Base-by-base conservation (phyloP, 345 rosid species). In the Pistacia integerrima region DNA sequence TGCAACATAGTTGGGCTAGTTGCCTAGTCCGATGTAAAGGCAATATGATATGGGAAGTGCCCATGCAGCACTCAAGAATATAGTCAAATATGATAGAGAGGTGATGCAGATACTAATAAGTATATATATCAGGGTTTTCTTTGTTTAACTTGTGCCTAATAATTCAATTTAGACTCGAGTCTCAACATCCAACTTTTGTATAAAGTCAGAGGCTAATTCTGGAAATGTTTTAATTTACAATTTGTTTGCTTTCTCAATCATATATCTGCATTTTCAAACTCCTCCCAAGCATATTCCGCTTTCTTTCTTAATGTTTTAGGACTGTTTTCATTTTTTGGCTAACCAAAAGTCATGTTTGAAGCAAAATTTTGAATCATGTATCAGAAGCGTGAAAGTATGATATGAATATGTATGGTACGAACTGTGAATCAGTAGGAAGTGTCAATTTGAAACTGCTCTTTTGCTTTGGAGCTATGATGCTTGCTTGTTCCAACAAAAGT, bases 391-490 rank as follows among this genome's bases (percentile, higher is more conserved):
- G 73, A 52, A 69, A 76, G 74, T 76, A 17, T 76, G 66, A 68
- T n/a, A 18, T 22, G 28, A n/a, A 68, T 18, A 25, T 57, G 30
- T 65, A 28, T 59, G 58, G 59, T 57, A 30, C 60, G 33, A 36
- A 54, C 41, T 78, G 30, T 76, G 18, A 72, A 76, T 69, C 64
- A 35, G 56, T 44, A 61, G 25, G 36, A 70, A 64, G 20, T 81
- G 65, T 63, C 38, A 49, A 54, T 69, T 41, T 70, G 49, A 46
- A 41, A 68, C 72, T 56, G 73, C 44, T 64, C 48, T 69, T 60
- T 20, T 74, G 66, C 51, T 63, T 57, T 62, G 66, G 60, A 72
- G 64, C 55, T 76, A 77, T 71, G 76, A 22, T 55, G 78, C 75
- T 49, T 63, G 36, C 69, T 73, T 72, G 77, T 83, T 76, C 56